Conservation (phyloP, 2,329 filamentous ascomycete species). For the Hymenoscyphus infarciens region DNA sequence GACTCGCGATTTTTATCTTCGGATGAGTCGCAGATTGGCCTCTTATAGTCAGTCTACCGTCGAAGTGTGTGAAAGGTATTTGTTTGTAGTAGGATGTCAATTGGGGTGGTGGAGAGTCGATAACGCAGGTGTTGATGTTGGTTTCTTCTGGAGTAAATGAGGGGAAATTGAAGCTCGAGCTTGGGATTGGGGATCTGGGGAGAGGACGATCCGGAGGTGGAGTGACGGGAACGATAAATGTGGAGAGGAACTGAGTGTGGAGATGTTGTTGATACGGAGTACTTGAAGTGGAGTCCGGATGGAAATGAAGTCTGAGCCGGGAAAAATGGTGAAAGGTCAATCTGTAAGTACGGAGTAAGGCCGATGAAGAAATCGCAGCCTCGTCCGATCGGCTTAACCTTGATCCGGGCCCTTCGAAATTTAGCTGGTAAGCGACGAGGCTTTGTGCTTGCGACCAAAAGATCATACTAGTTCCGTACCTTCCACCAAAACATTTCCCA, state of each 20-base stretch:
- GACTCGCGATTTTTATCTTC: neutral
- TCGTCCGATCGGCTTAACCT: neutral
- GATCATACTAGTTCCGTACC: neutral
- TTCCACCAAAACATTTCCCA: neutral
- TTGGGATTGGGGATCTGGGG: neutral
- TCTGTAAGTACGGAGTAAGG: too few species aligned
- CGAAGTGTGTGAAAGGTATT: neutral
- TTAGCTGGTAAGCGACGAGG: neutral
- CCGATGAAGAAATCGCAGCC: neutral
- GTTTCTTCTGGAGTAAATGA: neutral
- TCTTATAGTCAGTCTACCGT: too few species aligned
- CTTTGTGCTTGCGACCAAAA: conserved; percentile 4
- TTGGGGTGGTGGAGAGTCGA: neutral
- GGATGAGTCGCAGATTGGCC: neutral
- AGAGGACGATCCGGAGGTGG: conserved; percentile 8
- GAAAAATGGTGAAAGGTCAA: neutral
- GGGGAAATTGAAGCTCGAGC: neutral
- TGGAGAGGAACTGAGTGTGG: neutral
- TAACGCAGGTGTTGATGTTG: neutral
- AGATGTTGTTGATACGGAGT: neutral
- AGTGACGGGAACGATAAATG: neutral
- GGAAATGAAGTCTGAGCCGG: too few species aligned
- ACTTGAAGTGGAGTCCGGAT: too few species aligned
- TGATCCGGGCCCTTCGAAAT: neutral
- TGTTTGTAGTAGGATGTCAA: neutral